A percentile compares a stretch with the other conserved stretches of the same genome.
These are phyloP conservation scores for Sequoia sempervirens DNA, from an alignment of 75 land plant species.

Conservation along the genomic window DNA sequence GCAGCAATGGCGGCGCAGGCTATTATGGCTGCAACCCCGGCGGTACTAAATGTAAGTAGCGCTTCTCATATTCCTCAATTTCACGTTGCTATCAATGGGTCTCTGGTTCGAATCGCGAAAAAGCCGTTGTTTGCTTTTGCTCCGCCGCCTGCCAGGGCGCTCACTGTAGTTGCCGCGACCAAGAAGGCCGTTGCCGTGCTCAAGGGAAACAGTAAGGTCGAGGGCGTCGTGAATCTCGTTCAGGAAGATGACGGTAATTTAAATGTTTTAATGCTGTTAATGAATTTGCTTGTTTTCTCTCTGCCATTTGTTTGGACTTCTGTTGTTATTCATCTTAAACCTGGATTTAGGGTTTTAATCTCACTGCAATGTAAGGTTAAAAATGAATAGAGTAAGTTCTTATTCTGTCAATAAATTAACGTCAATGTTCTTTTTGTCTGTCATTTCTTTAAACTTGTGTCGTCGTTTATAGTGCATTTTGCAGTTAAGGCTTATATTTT, in stretches of 20 bases:
- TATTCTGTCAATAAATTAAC: slow-evolving; percentile 2
- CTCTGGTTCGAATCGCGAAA: slow-evolving; percentile 1
- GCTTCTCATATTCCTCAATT: neutral
- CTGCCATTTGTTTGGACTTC: too few species aligned
- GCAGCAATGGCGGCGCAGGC: slow-evolving; percentile 7
- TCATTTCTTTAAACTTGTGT: neutral
- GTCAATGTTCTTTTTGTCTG: neutral
- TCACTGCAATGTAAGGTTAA: too few species aligned
- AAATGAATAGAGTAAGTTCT: neutral
- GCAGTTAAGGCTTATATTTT: too few species aligned
- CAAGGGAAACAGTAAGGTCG: slow-evolving; percentile 69
- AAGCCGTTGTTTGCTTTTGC: slow-evolving; percentile 5
- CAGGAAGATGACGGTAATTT: slow-evolving; percentile 72
- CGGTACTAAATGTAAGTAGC: neutral
- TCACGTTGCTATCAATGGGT: neutral
- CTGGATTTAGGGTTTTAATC: too few species aligned
- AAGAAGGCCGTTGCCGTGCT: slow-evolving; percentile 94
- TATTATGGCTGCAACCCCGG: neutral
- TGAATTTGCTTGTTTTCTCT: too few species aligned
- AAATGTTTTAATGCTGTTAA: too few species aligned
- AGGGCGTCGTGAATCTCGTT: slow-evolving; percentile 71
- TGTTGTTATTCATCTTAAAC: too few species aligned
- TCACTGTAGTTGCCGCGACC: slow-evolving; percentile 51
- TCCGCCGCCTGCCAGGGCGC: slow-evolving; percentile 25
- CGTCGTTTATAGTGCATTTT: too few species aligned